Evolutionary conservation across 345 rosid genomes (phyloP), one percentile per base, ranked within the genome.

Genomic region (Salix dunnii): DNA sequence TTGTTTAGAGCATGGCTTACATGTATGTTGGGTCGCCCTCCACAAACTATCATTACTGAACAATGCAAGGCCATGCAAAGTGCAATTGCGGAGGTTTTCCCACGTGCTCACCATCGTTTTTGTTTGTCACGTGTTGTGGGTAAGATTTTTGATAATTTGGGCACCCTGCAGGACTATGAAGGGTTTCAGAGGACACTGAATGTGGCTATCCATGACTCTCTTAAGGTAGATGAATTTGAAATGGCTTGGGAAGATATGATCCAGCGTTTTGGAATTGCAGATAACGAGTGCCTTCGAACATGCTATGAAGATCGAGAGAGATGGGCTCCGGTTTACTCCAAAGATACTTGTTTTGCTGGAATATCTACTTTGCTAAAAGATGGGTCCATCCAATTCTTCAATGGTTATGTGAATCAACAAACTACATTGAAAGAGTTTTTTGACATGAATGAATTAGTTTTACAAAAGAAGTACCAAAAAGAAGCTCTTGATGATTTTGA

Each of bases 341-440:
- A 88, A 77, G 98, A 94, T 74, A 86, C 90, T 0, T 82, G 81
- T 74, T 92, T 91, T 49, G 94, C 97, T 27, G 97, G 97, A 27
- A 74, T 89, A 60, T 76, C 85, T 46, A 76, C 87, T 77, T 79
- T 87, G 51, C 87, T 84, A 73, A 90, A 83, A 2, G 89, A 91
- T 33, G 95, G 90, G 79, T 73, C 73, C 11, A 82, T 49, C 71
- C 87, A 89, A 6, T 91, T 90, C 83, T 91, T 92, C 31, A 91
- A 91, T 38, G 88, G 83, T 80, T 91, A 86, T 8, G 74, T 92
- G 75, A 97, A 90, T 55, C 91, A 87, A 46, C 94, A 91, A 71
- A 94, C 97, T 25, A 91, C 96, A 36, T 72, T 94, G 82, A 94
- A 90, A 79, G 97, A 94, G 85, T 94, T 94, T 85, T 91, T 94